Evolutionary conservation across 768 basidiomycete genomes (phyloP).

Genomic region (Podaxis mareebaensis): DNA sequence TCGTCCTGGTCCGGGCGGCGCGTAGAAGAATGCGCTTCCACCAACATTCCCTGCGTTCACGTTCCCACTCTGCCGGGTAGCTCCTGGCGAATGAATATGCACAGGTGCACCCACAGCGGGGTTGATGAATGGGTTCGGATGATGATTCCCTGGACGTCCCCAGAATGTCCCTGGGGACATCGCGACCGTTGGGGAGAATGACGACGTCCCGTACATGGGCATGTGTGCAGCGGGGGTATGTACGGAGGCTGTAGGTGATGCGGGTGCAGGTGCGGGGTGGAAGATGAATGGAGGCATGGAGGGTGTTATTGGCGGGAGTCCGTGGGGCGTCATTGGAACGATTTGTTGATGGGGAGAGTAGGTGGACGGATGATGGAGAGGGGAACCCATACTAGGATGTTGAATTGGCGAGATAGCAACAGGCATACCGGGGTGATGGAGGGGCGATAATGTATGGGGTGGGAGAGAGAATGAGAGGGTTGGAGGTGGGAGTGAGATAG

Average conservation of each 20-base stretch:
- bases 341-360: conserved; percentile 22
- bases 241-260: conserved; percentile 10
- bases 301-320: conserved; percentile 92
- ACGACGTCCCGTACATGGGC: conserved; percentile 33
- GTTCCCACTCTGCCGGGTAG: conserved; percentile 5
- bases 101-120: conserved; percentile 50
- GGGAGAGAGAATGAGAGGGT: conserved; percentile 30
- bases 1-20: conserved; percentile 26
- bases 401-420: conserved; percentile 40
- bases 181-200: conserved; percentile 65
- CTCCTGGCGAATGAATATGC: conserved; percentile 25
- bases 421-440: conserved; percentile 29
- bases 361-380: conserved; percentile 22
- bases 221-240: conserved; percentile 10
- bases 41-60: not conserved
- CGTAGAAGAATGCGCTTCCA: conserved; percentile 25
- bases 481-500: conserved; percentile 67
- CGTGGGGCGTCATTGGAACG: conserved; percentile 65
- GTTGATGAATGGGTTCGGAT: conserved; percentile 42
- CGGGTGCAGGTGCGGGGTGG: conserved; percentile 41
- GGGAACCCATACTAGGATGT: conserved; percentile 35
- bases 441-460: conserved; percentile 25
- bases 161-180: conserved; percentile 80
- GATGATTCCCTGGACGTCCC: conserved; percentile 51
- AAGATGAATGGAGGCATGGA: conserved; percentile 97